Evolutionary conservation across 2,329 filamentous ascomycete genomes (phyloP), one percentile per base, ranked within the genome.

Genomic region (Knoxdaviesia proteae): DNA sequence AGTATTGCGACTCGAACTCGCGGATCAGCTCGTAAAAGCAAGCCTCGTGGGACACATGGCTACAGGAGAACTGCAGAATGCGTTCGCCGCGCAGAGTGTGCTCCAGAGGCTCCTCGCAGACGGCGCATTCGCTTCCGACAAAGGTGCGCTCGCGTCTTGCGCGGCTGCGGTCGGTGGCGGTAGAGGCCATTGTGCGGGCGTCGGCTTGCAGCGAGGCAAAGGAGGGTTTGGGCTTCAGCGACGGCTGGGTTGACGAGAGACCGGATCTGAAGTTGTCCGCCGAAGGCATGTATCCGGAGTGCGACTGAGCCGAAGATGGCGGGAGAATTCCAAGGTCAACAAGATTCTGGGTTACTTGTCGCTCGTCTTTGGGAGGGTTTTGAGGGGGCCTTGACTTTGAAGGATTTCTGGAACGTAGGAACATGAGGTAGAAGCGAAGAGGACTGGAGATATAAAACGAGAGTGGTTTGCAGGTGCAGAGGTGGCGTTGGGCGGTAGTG

Each of bases 11-110:
- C 51, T 96, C 87, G 46, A 88, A 82, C 55, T 94, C 88, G 54
- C 84, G 82, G 52, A 98, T 93, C 56, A 92, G 94, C 60, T 98
- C 90, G 62, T 96, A 96, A 57, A 98, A 96, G 61, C 90, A 98
- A 34, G 88, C 90, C 59, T 96, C 90, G 57, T 98, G 90, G 7
- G 88, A 86, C 46, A 98, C 88, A 60, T 98, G 90, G n/a, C 79
- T 74, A 61, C 90, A 98, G 5, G 87, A 92, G 54, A 98, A 90
- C 57, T 96, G 90, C 43, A 98, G 67, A 47, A 98, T 86, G 50
- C 86, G 77, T 63, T 98, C 90, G 46, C 90, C 90, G 41, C 83
- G 81, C 39, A 98, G 69, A 4, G 86, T 98, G 59, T 96, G 88
- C 60, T 96, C 90, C 47, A 98, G 64, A 3, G 87, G 87, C 62